Conservation (phyloP, 179 eudicot species). For the Pouteria campechiana region DNA sequence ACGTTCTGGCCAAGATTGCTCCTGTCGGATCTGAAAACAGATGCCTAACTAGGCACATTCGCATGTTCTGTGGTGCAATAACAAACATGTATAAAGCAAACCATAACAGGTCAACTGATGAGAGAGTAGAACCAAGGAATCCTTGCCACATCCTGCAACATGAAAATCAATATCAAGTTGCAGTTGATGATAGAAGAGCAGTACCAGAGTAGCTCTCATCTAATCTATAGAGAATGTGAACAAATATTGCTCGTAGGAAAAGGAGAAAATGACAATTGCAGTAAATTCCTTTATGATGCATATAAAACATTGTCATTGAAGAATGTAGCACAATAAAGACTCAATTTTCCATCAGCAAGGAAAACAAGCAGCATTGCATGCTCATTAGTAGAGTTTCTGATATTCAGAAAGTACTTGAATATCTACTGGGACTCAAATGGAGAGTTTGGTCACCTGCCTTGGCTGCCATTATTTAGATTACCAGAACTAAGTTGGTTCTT, state of each 20-base stretch:
- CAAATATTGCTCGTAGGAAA: neutral
- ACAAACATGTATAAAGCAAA: slow-evolving; percentile 90
- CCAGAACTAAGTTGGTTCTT: too few relatives aligned
- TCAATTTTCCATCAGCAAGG: too few relatives aligned
- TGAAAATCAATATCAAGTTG: neutral
- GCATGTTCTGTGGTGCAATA: slow-evolving; percentile 76
- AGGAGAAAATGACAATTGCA: neutral
- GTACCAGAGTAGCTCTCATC: neutral
- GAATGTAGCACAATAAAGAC: too few relatives aligned
- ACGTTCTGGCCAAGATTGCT: slow-evolving; percentile 66
- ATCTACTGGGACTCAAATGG: too few relatives aligned
- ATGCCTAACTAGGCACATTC: slow-evolving; percentile 70
- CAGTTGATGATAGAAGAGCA: neutral
- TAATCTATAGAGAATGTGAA: neutral
- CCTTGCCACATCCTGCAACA: slow-evolving; percentile 92
- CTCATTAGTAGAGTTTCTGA: too few relatives aligned
- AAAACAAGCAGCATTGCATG: too few relatives aligned
- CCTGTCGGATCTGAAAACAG: slow-evolving; percentile 94
- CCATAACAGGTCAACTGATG: slow-evolving; percentile 66
- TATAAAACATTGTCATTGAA: too few relatives aligned
- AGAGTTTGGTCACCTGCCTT: too few relatives aligned
- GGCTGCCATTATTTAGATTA: too few relatives aligned
- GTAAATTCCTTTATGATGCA: too few relatives aligned
- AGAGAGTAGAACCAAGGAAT: slow-evolving; percentile 78
- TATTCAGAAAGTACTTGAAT: too few relatives aligned